A percentile compares a stretch with the other conserved stretches of the same genome.
phyloP scores from a whole-genome alignment of 2,329 filamentous ascomycete genomes.

The Cladosporium sphaerospermum region DNA sequence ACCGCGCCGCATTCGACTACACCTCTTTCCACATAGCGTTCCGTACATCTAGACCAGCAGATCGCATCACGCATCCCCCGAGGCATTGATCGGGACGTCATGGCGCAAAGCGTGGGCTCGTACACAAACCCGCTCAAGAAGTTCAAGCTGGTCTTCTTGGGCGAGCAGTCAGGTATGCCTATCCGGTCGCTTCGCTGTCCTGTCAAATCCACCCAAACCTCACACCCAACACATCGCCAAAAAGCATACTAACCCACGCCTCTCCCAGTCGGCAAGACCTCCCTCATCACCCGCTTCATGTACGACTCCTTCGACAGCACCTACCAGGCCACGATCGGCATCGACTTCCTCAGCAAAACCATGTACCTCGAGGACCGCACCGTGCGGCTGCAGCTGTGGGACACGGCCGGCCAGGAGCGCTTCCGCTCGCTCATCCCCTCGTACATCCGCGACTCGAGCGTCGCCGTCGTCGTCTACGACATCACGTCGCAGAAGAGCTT shows the following conservation, averaged over 20 bases:
- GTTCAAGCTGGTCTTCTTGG: conserved; percentile 99
- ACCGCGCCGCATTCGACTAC: not conserved
- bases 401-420: conserved; percentile 94
- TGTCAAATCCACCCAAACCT: not conserved
- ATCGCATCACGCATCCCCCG: too few species aligned
- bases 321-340: conserved; percentile 98
- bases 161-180: conserved; percentile 86
- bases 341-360: conserved; percentile 99
- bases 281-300: conserved; percentile 98
- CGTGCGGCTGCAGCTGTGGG: conserved; percentile 95
- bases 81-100: conserved; percentile 39
- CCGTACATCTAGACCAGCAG: not conserved
- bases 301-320: conserved; percentile 99
- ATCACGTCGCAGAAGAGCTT: conserved; percentile 85
- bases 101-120: conserved; percentile 76
- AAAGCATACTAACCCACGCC: not conserved
- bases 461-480: conserved; percentile 97
- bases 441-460: conserved; percentile 96
- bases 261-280: conserved; percentile 85
- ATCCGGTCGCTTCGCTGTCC: not conserved
- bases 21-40: not conserved
- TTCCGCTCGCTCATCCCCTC: conserved; percentile 96
- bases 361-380: conserved; percentile 99
- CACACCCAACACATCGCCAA: too few species aligned
- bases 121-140: conserved; percentile 99